Percentiles rank a stretch among this genome's conserved stretches.
Conservation (phyloP, 768 basidiomycete species). For the Steccherinum ochraceum region DNA sequence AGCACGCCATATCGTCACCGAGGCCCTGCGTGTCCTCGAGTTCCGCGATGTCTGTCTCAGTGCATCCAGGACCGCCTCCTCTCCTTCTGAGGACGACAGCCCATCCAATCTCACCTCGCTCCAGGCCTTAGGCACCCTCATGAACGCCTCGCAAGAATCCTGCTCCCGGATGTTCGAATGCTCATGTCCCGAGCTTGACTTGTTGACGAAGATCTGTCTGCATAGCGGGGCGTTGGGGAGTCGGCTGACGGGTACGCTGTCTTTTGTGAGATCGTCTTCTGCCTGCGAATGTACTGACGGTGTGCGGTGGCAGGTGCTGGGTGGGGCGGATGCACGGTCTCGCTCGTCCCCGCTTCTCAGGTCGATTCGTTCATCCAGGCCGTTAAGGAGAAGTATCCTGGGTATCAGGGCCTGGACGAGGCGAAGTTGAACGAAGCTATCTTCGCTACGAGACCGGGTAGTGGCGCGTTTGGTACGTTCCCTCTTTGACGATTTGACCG, state of each 20-base stretch:
- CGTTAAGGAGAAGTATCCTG: conserved; percentile 52
- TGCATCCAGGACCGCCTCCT: conserved; percentile 17
- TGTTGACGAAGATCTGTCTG: conserved; percentile 56
- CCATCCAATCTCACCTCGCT: conserved; percentile 24
- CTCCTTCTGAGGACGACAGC: no score
- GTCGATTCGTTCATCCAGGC: conserved; percentile 60
- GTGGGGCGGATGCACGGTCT: conserved; percentile 90
- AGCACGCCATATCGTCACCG: conserved; percentile 73
- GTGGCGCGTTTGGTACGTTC: conserved; percentile 71
- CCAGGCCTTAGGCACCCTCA: conserved; percentile 56
- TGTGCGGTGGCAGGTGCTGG: conserved; percentile 73
- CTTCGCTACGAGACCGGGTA: conserved; percentile 80
- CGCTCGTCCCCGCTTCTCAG: conserved; percentile 59
- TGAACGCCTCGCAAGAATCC: conserved; percentile 74
- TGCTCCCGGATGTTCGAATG: conserved; percentile 70
- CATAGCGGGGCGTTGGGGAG: conserved; percentile 75
- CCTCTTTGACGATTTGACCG: not conserved
- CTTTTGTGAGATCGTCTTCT: no score
- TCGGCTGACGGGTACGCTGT: conserved; percentile 65
- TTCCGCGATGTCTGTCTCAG: conserved; percentile 66
- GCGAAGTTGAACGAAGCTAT: conserved; percentile 59
- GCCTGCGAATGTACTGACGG: no score
- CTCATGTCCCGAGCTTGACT: conserved; percentile 73
- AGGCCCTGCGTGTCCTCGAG: conserved; percentile 73
- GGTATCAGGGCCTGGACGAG: conserved; percentile 56